Conservation (phyloP, 441 rosid genomes). For the Gossypium aridum region DNA sequence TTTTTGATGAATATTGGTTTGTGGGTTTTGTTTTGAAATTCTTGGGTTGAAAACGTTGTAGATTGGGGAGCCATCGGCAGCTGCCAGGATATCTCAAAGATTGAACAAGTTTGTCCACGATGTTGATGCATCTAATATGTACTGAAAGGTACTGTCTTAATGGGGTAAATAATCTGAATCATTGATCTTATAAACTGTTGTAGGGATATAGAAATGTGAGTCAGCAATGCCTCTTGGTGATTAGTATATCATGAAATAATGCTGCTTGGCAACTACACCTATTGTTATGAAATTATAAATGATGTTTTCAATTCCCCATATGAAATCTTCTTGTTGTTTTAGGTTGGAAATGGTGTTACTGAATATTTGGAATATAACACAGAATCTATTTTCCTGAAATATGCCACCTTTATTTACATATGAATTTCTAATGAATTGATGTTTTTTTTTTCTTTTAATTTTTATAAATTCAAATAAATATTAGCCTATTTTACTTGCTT, state of each 20-base stretch:
- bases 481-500: too few relatives aligned
- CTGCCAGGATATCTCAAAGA: conserved; percentile 40
- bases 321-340: not conserved
- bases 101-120: conserved; percentile 33
- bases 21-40: not conserved
- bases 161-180: not conserved
- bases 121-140: not conserved
- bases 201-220: not conserved
- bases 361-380: too few relatives aligned
- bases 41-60: conserved; percentile 11
- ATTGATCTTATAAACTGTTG: not conserved
- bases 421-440: too few relatives aligned
- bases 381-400: too few relatives aligned
- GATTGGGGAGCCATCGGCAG: conserved; percentile 32
- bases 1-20: not conserved
- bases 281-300: not conserved
- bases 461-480: too few relatives aligned
- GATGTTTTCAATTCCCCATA: not conserved
- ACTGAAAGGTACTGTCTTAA: not conserved
- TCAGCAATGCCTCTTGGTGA: not conserved
- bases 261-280: not conserved
- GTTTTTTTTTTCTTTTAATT: too few relatives aligned
- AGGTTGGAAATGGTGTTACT: not conserved
- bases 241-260: not conserved
- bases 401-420: too few relatives aligned